Evolutionary conservation across 768 basidiomycete genomes (phyloP).

Genomic region (Hydnum rufescens): DNA sequence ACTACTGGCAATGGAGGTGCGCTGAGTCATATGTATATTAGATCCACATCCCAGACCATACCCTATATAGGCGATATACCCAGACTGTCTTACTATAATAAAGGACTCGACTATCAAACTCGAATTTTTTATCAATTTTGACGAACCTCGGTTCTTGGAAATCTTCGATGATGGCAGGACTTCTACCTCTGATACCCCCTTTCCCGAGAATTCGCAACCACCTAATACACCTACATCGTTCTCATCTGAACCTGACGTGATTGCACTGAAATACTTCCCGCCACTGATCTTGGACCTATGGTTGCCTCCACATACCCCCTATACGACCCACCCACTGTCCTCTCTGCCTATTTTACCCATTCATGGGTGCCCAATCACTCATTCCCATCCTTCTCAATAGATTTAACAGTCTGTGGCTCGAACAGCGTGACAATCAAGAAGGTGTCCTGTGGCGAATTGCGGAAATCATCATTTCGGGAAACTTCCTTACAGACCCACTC

Average conservation of each 20-base stretch:
- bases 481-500: slow-evolving; percentile 23
- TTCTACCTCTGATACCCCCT: neutral
- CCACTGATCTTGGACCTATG: slow-evolving; percentile 38
- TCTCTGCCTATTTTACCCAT: slow-evolving; percentile 31
- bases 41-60: neutral
- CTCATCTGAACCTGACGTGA: neutral
- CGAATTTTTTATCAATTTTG: slow-evolving; percentile 47
- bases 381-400: slow-evolving; percentile 17
- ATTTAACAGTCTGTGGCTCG: slow-evolving; percentile 38
- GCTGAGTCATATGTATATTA: neutral
- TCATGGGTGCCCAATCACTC: slow-evolving; percentile 36
- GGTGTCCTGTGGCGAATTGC: slow-evolving; percentile 50
- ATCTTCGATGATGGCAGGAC: neutral
- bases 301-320: slow-evolving; percentile 36
- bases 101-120: slow-evolving; percentile 23
- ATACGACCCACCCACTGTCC: slow-evolving; percentile 30
- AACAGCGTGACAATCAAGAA: slow-evolving; percentile 22
- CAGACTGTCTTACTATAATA: neutral
- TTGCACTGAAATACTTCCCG: slow-evolving; percentile 32
- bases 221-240: too few species aligned
- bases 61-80: neutral
- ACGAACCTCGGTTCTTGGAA: slow-evolving; percentile 17
- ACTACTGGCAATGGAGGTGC: neutral
- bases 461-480: slow-evolving; percentile 47
- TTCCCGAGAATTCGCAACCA: too few species aligned